Evolutionary conservation across 768 basidiomycete genomes (phyloP).

Genomic region (Gloeophyllum trabeum): DNA sequence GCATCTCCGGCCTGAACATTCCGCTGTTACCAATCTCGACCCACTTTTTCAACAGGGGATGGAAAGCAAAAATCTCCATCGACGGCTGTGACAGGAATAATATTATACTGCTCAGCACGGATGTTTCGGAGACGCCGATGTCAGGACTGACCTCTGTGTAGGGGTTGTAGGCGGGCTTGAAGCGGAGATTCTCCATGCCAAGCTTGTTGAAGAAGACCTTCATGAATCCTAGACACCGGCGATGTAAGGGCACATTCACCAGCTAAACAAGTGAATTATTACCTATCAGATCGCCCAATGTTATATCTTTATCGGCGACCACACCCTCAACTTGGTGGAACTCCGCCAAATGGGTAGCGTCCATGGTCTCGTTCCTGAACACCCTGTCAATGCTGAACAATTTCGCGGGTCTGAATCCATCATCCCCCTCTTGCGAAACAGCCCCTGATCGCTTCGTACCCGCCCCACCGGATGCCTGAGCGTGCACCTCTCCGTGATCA

Average conservation of each 20-base stretch:
- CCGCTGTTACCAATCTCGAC: conserved; percentile 98
- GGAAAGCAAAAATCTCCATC: conserved; percentile 97
- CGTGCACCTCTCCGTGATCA: conserved; percentile 14
- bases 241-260: too few species aligned
- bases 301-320: conserved; percentile 87
- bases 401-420: conserved; percentile 86
- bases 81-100: conserved; percentile 49
- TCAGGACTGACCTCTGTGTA: conserved; percentile 74
- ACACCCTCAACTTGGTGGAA: conserved; percentile 99
- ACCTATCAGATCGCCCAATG: conserved; percentile 94
- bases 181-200: conserved; percentile 87
- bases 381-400: conserved; percentile 97
- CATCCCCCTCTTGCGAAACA: conserved; percentile 23
- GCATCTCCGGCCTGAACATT: conserved; percentile 99
- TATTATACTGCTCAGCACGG: neutral
- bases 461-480: conserved; percentile 17
- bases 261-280: too few species aligned
- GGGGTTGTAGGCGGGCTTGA: conserved; percentile 98
- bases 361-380: conserved; percentile 97
- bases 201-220: conserved; percentile 96
- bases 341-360: conserved; percentile 96
- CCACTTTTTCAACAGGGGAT: conserved; percentile 87
- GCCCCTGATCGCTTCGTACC: conserved; percentile 17
- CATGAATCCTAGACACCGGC: conserved; percentile 78
- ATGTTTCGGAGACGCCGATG: conserved; percentile 1